Evolutionary conservation across 768 basidiomycete genomes (phyloP).

Genomic region (Fistulinella prunicolor): DNA sequence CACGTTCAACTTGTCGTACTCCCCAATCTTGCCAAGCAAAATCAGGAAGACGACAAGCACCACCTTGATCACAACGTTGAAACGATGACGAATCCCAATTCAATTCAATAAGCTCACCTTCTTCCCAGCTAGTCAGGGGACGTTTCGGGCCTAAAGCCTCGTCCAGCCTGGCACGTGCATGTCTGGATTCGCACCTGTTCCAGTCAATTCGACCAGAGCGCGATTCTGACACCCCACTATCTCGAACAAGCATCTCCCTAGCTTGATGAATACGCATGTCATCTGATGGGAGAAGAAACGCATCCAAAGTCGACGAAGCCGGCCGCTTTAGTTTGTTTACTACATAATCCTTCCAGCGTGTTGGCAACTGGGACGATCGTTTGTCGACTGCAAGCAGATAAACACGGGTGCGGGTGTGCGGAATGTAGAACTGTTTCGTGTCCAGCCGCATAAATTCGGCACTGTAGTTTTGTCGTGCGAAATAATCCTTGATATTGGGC

Average conservation of each 20-base stretch:
- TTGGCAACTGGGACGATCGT: slow-evolving; percentile 55
- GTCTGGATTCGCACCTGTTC: slow-evolving; percentile 89
- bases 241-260: slow-evolving; percentile 76
- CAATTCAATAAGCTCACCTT: slow-evolving; percentile 49
- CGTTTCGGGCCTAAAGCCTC: slow-evolving; percentile 79
- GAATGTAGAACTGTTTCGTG: slow-evolving; percentile 89
- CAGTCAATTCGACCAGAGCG: slow-evolving; percentile 80
- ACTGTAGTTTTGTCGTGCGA: slow-evolving; percentile 71
- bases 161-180: slow-evolving; percentile 82
- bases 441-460: slow-evolving; percentile 71
- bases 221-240: slow-evolving; percentile 61
- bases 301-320: slow-evolving; percentile 86
- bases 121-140: slow-evolving; percentile 91
- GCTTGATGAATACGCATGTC: slow-evolving; percentile 91
- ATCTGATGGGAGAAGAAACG: slow-evolving; percentile 87
- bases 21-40: slow-evolving; percentile 96
- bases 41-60: slow-evolving; percentile 80
- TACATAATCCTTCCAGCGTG: slow-evolving; percentile 64
- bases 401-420: slow-evolving; percentile 89
- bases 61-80: slow-evolving; percentile 45
- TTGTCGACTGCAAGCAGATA: slow-evolving; percentile 81
- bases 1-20: slow-evolving; percentile 87
- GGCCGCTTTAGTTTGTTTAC: slow-evolving; percentile 68
- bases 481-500: slow-evolving; percentile 70
- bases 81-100: neutral